Conservation (phyloP, 768 basidiomycete genomes). For the Melanogaster broomeanus region DNA sequence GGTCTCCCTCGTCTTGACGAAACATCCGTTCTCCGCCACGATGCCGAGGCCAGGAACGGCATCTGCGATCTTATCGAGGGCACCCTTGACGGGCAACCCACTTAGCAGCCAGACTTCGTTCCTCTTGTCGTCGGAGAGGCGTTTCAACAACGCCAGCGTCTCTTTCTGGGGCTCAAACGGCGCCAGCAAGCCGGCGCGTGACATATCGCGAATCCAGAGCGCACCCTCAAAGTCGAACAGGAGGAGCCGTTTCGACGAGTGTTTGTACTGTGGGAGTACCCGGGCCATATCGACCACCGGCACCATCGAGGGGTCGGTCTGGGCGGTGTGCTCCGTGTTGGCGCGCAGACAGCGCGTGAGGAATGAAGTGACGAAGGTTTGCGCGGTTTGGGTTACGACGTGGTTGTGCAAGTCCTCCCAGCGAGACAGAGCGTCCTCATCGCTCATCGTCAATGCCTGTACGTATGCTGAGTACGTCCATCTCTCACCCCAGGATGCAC, state of each 20-base stretch:
- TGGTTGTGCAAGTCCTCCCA: slow-evolving; percentile 90
- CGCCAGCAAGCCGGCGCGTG: slow-evolving; percentile 42
- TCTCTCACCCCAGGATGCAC: neutral
- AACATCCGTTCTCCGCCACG: slow-evolving; percentile 90
- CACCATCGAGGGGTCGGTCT: slow-evolving; percentile 32
- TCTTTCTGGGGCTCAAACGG: slow-evolving; percentile 42
- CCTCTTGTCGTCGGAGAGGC: slow-evolving; percentile 58
- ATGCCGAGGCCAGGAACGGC: slow-evolving; percentile 71
- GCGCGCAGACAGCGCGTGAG: slow-evolving; percentile 73
- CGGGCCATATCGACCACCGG: slow-evolving; percentile 45
- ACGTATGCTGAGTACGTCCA: slow-evolving; percentile 2
- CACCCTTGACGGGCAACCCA: slow-evolving; percentile 64
- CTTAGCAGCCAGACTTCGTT: slow-evolving; percentile 87
- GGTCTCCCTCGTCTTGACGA: slow-evolving; percentile 56
- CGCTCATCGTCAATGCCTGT: slow-evolving; percentile 72
- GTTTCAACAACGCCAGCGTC: slow-evolving; percentile 50
- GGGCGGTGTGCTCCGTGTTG: slow-evolving; percentile 61
- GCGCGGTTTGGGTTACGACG: slow-evolving; percentile 84
- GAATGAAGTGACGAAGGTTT: slow-evolving; percentile 80
- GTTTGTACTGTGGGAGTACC: slow-evolving; percentile 68
- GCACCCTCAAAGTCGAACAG: slow-evolving; percentile 81
- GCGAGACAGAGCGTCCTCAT: slow-evolving; percentile 68
- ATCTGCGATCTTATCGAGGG: slow-evolving; percentile 63
- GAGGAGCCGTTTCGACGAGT: slow-evolving; percentile 64
- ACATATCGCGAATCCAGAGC: slow-evolving; percentile 67